Evolutionary conservation across 257 asterid species (phyloP), one percentile per base, ranked within the genome.

Genomic region (Jacaranda mimosifolia): DNA sequence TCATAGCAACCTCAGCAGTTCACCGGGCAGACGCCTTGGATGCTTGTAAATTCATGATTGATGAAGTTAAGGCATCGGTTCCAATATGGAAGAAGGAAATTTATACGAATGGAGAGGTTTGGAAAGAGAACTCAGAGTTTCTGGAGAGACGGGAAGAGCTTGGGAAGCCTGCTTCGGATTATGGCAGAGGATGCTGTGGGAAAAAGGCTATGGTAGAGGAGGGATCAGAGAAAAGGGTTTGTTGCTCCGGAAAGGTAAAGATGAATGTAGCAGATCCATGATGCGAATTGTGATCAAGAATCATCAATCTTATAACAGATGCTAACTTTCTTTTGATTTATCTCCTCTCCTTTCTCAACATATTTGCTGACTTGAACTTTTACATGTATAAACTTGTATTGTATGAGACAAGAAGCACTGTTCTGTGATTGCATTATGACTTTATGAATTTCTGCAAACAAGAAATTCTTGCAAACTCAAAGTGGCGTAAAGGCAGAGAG

Each of bases 1-100:
- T 93, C 80, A 83, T 96, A 64, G 98, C 97, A 7, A 76, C 82
- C 52, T 96, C 99, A 0, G 60, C 97, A 3, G 96, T 89, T 63
- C 99, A 96, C 46, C 86, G 98, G 36, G 91, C 81, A 8, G 99
- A 96, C 68, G 87, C 94, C 15, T 73, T 96, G 93, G 96, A 89
- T 81, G 98, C 97, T 21, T 96, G 98, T 74, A 83, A 91, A 70
- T 96, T 87, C 66, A 71, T 93, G 79, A 96, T 96, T 8, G 98
- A 96, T 69, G 99, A 96, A 87, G 86, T 96, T 8, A 93, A 96
- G 90, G 97, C 97, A 12, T 85, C 90, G 0, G 99, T 96, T 69
- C 99, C 98, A 0, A 88, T 93, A 70, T 96, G 99, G 98, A 96
- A 96, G 97, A 93, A 96, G 81, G 98, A 96, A 83, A 96, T 96